Base-by-base conservation (phyloP, 2,329 filamentous ascomycete species). In the Stromatinia cepivora region DNA sequence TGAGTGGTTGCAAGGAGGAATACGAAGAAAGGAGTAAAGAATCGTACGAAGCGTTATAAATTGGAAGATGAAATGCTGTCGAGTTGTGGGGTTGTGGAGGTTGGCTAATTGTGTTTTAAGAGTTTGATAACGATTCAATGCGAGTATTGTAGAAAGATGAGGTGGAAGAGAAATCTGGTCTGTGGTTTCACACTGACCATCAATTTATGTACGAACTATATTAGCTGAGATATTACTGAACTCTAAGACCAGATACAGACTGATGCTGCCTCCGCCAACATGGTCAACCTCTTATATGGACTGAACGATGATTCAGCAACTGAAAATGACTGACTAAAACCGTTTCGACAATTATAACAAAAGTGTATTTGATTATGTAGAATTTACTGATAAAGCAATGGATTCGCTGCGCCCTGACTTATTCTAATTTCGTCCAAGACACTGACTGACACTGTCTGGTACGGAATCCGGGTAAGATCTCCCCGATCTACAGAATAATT, bases 341-440 rank as follows among this genome's bases (percentile, higher is more conserved):
- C 39, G 31, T 3, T 31, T 1, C 4, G 20, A 46, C 22, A 15
- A 17, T 31, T 1, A 31, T 10, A 61, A 17, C 25, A 15, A 61
- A 61, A 46, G 25, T 11, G 10, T 61, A 61, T 31, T 46, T 61
- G 10, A 20, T 25, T 22, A 13, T 36, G 36, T 22, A 5, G 39
- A 7, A 25, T 61, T 28, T 13, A 17, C 17, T 20, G 25, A 22
- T 46, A 28, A 17, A 31, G 57, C 25, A 46, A 28, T 31, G 39
- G 13, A 20, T 46, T 45, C 22, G 39, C 39, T 45, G 57, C 57
- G 25, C 39, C 17, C n/a, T 61, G 20, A 34, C 31, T 25, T 61
- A 31, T 22, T 46, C 42, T 61, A 48, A 61, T 61, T 61, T 48
- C 28, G 28, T 46, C 6, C 58, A 48, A 61, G 58, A 61, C 58